A percentile compares a stretch with the other conserved stretches of the same genome.
These are phyloP conservation scores for Microbotryum silenes-acaulis DNA, from an alignment of 1,284 basidiomycete genomes.

Conservation along the genomic window DNA sequence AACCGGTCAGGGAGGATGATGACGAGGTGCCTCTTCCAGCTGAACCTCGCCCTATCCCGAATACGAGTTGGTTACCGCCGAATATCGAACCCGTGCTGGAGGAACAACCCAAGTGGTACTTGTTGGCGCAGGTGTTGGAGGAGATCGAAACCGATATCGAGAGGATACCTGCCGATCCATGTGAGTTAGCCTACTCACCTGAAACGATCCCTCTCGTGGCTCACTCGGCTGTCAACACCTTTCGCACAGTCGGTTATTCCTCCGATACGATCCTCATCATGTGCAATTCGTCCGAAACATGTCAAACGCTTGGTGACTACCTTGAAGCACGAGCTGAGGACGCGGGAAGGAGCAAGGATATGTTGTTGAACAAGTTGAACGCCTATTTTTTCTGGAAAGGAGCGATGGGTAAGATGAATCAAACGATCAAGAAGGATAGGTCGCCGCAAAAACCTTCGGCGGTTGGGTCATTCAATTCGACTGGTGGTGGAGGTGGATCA, in stretches of 20 bases:
- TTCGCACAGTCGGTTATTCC: conserved; percentile 21
- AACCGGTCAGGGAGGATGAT: conserved; percentile 12
- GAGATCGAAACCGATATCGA: conserved; percentile 84
- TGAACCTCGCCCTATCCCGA: background rate
- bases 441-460: background rate
- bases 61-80: conserved; percentile 57
- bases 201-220: background rate
- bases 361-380: conserved; percentile 69
- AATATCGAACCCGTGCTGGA: conserved; percentile 81
- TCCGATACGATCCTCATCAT: conserved; percentile 77
- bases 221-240: background rate
- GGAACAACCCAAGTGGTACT: conserved; percentile 88
- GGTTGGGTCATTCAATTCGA: background rate
- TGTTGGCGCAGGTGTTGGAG: conserved; percentile 74
- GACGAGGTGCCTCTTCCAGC: background rate
- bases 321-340: conserved; percentile 56
- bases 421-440: conserved; percentile 22
- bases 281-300: conserved; percentile 73
- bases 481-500: background rate
- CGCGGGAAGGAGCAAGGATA: conserved; percentile 2
- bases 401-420: conserved; percentile 44
- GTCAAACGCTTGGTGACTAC: conserved; percentile 67
- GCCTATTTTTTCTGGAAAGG: conserved; percentile 77
- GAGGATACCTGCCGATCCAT: conserved; percentile 19
- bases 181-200: conserved; percentile 2